phyloP scores from a whole-genome alignment of 2,329 filamentous ascomycete genomes.

The Alternaria rosae region DNA sequence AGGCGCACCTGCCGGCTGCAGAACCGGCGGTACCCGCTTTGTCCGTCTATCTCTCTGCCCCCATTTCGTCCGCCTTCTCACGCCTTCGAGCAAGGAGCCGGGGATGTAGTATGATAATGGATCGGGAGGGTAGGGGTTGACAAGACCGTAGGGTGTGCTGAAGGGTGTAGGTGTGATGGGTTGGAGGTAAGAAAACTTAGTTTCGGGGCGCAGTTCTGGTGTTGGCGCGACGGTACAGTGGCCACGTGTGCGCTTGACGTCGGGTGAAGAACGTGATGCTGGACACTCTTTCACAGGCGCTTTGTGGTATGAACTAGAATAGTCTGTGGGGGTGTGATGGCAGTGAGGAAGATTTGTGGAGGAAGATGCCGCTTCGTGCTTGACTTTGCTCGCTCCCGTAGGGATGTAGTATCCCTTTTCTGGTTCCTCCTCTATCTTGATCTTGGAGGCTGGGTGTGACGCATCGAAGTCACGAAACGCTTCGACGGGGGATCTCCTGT shows the following conservation, averaged over 20 bases:
- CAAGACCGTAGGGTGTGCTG: slow-evolving; percentile 67
- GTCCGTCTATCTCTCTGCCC: neutral
- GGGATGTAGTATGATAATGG: neutral
- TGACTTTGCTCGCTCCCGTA: neutral
- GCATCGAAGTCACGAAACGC: slow-evolving; percentile 21
- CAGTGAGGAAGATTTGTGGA: neutral
- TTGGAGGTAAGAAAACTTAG: slow-evolving; percentile 65
- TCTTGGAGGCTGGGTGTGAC: neutral
- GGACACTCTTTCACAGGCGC: neutral
- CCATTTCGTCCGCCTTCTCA: slow-evolving; percentile 6
- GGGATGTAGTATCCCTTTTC: neutral
- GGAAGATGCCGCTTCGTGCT: neutral
- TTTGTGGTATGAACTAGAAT: neutral
- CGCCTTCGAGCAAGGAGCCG: neutral
- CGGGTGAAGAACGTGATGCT: neutral
- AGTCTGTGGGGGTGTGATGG: neutral
- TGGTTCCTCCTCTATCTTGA: neutral
- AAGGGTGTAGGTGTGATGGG: slow-evolving; percentile 73
- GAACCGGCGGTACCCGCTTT: neutral
- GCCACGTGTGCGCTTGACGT: slow-evolving; percentile 28
- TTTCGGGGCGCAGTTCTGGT: slow-evolving; percentile 76
- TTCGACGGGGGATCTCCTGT: neutral
- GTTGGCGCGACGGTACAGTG: slow-evolving; percentile 36
- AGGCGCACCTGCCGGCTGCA: neutral
- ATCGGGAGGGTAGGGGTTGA: neutral